Base-by-base conservation (phyloP, 805 yeast species). In the Spathaspora boniae region DNA sequence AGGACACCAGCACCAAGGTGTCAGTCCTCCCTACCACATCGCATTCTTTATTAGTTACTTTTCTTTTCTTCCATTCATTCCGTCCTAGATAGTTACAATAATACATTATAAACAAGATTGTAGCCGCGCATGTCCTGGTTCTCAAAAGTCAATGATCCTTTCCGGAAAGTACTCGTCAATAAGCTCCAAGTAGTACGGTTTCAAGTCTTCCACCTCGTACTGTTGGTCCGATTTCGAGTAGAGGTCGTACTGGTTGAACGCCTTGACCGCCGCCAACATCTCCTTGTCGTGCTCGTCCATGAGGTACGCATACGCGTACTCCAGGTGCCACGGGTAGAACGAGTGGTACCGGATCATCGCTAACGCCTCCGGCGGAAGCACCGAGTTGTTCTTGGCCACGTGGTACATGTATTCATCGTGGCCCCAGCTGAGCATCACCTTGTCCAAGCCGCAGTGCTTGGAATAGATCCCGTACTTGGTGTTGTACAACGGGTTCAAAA, bases 391-490 rank as follows among this genome's bases (percentile, higher is more conserved):
- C 51, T 78, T 80, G 9, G 85, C 85, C 21, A 81, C 62, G 48
- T 80, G 85, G 45, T 80, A 81, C 84, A 81, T 79, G 56, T 81
- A 81, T 50, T 81, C 88, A 53, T 81, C 88, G 48, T 81, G 88
- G 4, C 88, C 88, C 87, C 86, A 81, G 37, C 84, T 77, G 27
- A 81, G 55, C 82, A 81, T 78, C 18, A 81, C 84, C 26, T 77
- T 76, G 40, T 77, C 83, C 23, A 81, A 54, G 0, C 88, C 88
- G 54, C 86, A 80, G 40, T 74, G 67, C 25, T 70, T 73, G 20
- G 75, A 70, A 50, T 81, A 81, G 21, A 81, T 76, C 3, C 88
- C 88, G 51, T 69, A 77, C 51, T 80, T 79, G 14, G 82, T 68
- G 35, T 73, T 74, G 53, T 81, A 81, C 26, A 81, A 62, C 5